Evolutionary conservation across 805 yeast genomes (phyloP).

Genomic region (Yamadazyma endophytica): DNA sequence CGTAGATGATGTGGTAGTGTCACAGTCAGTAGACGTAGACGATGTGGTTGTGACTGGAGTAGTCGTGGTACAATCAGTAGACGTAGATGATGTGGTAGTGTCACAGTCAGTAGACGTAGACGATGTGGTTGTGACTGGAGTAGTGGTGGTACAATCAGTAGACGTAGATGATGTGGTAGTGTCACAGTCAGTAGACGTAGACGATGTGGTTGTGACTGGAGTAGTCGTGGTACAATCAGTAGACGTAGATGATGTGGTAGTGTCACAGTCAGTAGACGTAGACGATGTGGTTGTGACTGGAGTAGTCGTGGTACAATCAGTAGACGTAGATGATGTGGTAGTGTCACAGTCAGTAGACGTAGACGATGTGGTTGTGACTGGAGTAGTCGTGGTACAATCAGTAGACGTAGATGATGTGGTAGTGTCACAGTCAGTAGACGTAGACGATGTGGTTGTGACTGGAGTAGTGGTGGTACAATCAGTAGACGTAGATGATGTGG

Average conservation of each 20-base stretch:
- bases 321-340: slow-evolving; percentile 1
- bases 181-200: slow-evolving; percentile 1
- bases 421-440: slow-evolving; percentile 1
- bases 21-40: slow-evolving; percentile 1
- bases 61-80: not conserved
- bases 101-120: slow-evolving; percentile 1
- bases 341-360: slow-evolving; percentile 1
- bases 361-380: too few species aligned
- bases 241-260: slow-evolving; percentile 1
- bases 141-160: not conserved
- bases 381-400: not conserved
- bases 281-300: too few species aligned
- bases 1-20: slow-evolving; percentile 1
- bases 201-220: too few species aligned
- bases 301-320: not conserved
- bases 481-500: slow-evolving; percentile 1
- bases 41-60: too few species aligned
- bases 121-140: too few species aligned
- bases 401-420: slow-evolving; percentile 1
- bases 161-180: slow-evolving; percentile 1
- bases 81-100: slow-evolving; percentile 1
- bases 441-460: too few species aligned
- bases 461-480: slow-evolving; percentile 1
- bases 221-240: not conserved
- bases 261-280: slow-evolving; percentile 1